phyloP scores from a whole-genome alignment of 2,329 filamentous ascomycete species.

The Beauveria scarabaeidicola region DNA sequence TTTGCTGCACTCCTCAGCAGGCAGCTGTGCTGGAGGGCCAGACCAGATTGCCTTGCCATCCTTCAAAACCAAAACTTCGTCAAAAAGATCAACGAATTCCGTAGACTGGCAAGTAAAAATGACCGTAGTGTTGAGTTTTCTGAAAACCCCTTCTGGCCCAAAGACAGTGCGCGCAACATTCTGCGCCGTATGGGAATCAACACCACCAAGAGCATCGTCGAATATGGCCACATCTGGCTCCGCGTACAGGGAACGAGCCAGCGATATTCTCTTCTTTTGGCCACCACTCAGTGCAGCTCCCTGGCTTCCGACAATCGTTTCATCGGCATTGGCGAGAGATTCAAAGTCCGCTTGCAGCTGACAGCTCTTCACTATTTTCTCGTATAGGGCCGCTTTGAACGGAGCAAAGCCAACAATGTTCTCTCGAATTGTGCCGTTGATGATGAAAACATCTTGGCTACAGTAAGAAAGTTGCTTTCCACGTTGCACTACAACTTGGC shows the following conservation, averaged over 20 bases:
- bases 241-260: conserved; percentile 20
- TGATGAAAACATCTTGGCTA: conserved; percentile 18
- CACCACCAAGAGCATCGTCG: conserved; percentile 26
- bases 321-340: conserved; percentile 22
- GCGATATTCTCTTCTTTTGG: conserved; percentile 23
- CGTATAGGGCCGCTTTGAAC: conserved; percentile 16
- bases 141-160: not conserved
- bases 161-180: conserved; percentile 13
- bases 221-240: conserved; percentile 19
- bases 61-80: not conserved
- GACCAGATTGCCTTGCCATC: not conserved
- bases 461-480: conserved; percentile 13
- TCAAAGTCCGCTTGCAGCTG: conserved; percentile 12
- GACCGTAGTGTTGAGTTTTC: not conserved
- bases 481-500: not conserved
- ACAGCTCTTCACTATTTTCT: conserved; percentile 17
- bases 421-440: conserved; percentile 18
- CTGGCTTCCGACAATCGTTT: conserved; percentile 24
- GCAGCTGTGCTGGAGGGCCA: not conserved
- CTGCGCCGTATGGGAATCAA: conserved; percentile 20
- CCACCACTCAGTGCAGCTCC: conserved; percentile 28
- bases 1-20: not conserved
- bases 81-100: not conserved
- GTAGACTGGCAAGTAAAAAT: not conserved
- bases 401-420: conserved; percentile 18